Conservation (phyloP, 352 stramenopile species). For the Globisporangium nodosum region DNA sequence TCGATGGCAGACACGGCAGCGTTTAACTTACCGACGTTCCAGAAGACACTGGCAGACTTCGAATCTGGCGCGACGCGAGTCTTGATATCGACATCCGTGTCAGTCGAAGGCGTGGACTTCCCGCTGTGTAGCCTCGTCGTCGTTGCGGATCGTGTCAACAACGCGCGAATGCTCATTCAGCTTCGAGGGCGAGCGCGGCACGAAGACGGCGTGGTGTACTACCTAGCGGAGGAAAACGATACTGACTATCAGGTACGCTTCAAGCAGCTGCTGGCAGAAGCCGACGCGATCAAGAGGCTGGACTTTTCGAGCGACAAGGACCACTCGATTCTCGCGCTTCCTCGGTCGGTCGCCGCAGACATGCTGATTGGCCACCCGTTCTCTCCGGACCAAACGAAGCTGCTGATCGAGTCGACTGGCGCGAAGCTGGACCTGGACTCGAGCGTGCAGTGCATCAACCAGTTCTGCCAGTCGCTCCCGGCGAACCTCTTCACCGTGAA, state of each 20-base stretch:
- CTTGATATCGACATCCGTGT: conserved; percentile 74
- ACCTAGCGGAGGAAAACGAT: conserved; percentile 53
- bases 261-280: conserved; percentile 34
- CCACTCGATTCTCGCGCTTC: conserved; percentile 49
- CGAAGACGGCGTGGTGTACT: conserved; percentile 71
- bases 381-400: conserved; percentile 21
- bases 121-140: conserved; percentile 65
- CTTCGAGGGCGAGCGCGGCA: conserved; percentile 68
- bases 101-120: conserved; percentile 76
- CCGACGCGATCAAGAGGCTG: conserved; percentile 47
- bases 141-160: conserved; percentile 49
- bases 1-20: conserved; percentile 49
- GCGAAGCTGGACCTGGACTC: conserved; percentile 71
- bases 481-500: conserved; percentile 44
- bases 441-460: conserved; percentile 64
- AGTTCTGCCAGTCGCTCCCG: conserved; percentile 75
- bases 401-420: conserved; percentile 48
- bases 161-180: conserved; percentile 64
- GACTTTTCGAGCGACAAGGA: conserved; percentile 66
- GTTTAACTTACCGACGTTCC: conserved; percentile 51
- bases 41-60: conserved; percentile 48
- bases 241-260: conserved; percentile 41
- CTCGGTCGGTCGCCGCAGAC: conserved; percentile 36
- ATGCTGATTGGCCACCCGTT: conserved; percentile 27
- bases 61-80: conserved; percentile 48